A percentile compares a stretch with the other conserved stretches of the same genome.
Conservation (phyloP, 1,284 basidiomycete genomes). For the Phenoliferia sp. region DNA sequence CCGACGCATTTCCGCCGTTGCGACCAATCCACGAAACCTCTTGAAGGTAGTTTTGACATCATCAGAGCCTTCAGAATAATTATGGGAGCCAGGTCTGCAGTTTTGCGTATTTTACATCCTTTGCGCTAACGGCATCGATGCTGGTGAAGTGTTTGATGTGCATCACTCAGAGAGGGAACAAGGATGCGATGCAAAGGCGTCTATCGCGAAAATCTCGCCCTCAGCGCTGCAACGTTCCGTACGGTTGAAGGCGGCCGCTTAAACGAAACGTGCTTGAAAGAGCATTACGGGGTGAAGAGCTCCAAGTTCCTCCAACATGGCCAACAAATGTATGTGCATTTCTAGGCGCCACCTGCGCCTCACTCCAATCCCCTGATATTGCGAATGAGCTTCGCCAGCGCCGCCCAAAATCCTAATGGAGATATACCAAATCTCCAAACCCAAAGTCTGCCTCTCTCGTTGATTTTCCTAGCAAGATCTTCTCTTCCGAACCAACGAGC, state of each 20-base stretch:
- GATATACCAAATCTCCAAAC: conserved; percentile 26
- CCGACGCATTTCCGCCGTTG: no score
- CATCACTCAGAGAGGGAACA: no score
- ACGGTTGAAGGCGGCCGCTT: not conserved
- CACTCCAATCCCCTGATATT: conserved; percentile 20
- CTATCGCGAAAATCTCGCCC: not conserved
- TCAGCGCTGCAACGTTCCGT: no score
- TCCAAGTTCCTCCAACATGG: not conserved
- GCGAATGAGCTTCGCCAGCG: conserved; percentile 22
- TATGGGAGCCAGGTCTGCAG: no score
- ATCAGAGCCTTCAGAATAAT: no score
- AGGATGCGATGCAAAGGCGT: not conserved
- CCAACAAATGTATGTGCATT: not conserved
- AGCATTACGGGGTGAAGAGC: not conserved
- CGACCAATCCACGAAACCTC: no score
- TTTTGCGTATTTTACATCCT: no score
- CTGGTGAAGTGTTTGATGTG: no score
- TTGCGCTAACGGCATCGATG: no score
- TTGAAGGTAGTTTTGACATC: no score
- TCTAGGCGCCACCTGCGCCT: not conserved
- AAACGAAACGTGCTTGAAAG: not conserved
- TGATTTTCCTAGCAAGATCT: conserved; percentile 8
- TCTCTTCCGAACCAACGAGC: conserved; percentile 16
- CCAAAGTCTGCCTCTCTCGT: conserved; percentile 27
- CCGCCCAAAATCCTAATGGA: conserved; percentile 24